A percentile compares a stretch with the other conserved stretches of the same genome.
Conservation (phyloP, 352 stramenopile species). For the Phytophthora meadii region DNA sequence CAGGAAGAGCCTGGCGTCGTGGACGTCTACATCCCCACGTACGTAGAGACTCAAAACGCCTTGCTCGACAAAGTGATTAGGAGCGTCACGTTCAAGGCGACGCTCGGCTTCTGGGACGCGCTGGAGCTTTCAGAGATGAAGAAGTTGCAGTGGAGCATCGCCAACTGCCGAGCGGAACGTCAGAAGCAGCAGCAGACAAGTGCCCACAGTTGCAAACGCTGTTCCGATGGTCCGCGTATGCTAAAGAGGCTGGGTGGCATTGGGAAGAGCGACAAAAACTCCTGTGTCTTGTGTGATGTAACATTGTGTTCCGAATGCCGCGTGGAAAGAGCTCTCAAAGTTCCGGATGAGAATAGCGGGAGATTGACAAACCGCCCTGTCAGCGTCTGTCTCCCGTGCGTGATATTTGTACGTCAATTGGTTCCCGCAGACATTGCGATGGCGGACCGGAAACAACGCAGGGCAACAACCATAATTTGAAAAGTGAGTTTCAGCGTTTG, state of each 20-base stretch:
- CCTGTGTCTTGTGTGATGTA: constrained; percentile 17
- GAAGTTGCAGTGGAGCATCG: constrained; percentile 32
- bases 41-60: constrained; percentile 18
- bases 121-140: constrained; percentile 28
- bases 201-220: constrained; percentile 7
- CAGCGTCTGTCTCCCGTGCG: constrained; percentile 24
- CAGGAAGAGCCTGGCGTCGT: constrained; percentile 26
- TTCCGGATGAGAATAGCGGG: constrained; percentile 8
- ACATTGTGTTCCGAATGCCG: constrained; percentile 22
- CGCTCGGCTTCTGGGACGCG: constrained; percentile 21
- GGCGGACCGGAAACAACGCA: constrained; percentile 19
- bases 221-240: constrained; percentile 11
- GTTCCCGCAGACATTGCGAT: constrained; percentile 20
- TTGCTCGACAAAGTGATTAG: constrained; percentile 24
- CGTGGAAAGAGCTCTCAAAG: constrained; percentile 25
- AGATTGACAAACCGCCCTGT: constrained; percentile 17
- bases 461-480: constrained; percentile 9
- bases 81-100: constrained; percentile 20
- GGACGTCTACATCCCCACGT: constrained; percentile 29
- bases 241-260: constrained; percentile 8
- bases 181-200: constrained; percentile 15
- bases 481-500: not conserved
- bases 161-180: constrained; percentile 7
- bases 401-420: constrained; percentile 27
- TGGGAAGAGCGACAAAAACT: constrained; percentile 10